phyloP scores from a whole-genome alignment of 257 asterid species.

The Oldenlandia corymbosa region DNA sequence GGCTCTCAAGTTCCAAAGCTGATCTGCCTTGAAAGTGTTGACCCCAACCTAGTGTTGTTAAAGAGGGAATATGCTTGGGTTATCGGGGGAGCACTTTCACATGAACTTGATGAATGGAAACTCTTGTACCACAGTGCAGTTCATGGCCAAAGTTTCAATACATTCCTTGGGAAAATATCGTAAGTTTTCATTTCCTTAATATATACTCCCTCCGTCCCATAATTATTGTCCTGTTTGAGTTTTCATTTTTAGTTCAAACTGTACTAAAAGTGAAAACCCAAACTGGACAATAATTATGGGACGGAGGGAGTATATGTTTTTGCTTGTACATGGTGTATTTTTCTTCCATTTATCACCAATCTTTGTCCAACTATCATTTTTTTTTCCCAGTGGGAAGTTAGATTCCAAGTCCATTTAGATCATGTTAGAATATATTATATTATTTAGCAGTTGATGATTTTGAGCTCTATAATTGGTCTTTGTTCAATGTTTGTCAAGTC shows the following conservation, averaged over 20 bases:
- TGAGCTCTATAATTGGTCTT: too few species aligned
- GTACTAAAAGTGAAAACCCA: too few species aligned
- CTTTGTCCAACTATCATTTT: conserved; percentile 6
- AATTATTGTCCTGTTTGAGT: too few species aligned
- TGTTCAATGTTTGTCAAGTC: not conserved
- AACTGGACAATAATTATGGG: too few species aligned
- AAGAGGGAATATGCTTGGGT: conserved; percentile 88
- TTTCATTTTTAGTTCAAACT: too few species aligned
- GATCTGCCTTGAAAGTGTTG: conserved; percentile 31
- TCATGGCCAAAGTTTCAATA: conserved; percentile 83
- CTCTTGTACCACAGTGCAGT: conserved; percentile 77
- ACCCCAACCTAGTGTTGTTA: conserved; percentile 51
- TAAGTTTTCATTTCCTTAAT: conserved; percentile 38
- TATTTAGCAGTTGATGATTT: not conserved
- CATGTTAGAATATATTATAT: not conserved
- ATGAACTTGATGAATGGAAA: conserved; percentile 73
- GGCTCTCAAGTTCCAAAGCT: conserved; percentile 74
- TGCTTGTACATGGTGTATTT: not conserved
- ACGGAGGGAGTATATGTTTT: too few species aligned
- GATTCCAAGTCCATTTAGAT: not conserved
- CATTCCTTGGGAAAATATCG: conserved; percentile 75
- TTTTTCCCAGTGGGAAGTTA: not conserved
- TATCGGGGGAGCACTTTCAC: conserved; percentile 76
- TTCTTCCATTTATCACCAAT: not conserved
- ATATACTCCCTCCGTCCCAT: too few species aligned